A percentile compares a stretch with the other conserved stretches of the same genome.
Evolutionary conservation across 768 basidiomycete genomes (phyloP).

Genomic region (Amanita polypyramis): DNA sequence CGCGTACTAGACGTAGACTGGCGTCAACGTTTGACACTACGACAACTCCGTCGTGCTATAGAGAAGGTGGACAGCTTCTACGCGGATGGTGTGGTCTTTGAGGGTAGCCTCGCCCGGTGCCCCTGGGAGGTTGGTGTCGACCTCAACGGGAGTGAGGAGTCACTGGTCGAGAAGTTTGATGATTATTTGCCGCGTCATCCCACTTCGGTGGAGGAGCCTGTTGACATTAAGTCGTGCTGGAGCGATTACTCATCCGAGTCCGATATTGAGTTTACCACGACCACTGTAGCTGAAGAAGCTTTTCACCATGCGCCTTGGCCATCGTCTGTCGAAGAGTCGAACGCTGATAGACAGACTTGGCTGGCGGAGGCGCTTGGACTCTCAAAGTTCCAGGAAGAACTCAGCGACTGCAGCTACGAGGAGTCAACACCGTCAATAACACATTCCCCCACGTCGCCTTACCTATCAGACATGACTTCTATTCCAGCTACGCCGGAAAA

Average conservation of each 20-base stretch:
- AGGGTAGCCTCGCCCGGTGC: slow-evolving; percentile 68
- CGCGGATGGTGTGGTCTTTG: slow-evolving; percentile 61
- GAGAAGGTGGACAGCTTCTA: slow-evolving; percentile 52
- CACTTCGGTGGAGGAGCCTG: slow-evolving; percentile 21
- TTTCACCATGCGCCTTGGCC: slow-evolving; percentile 29
- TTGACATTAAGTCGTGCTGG: slow-evolving; percentile 42
- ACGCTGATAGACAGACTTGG: slow-evolving; percentile 41
- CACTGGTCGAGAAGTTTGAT: slow-evolving; percentile 34
- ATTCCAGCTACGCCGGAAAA: slow-evolving; percentile 50
- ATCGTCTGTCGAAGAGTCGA: slow-evolving; percentile 30
- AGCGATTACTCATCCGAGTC: slow-evolving; percentile 42
- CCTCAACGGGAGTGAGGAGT: slow-evolving; percentile 41
- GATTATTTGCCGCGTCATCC: slow-evolving; percentile 21
- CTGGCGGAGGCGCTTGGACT: slow-evolving; percentile 41
- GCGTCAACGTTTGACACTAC: slow-evolving; percentile 31
- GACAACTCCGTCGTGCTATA: slow-evolving; percentile 44
- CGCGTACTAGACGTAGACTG: slow-evolving; percentile 62
- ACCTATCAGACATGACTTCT: slow-evolving; percentile 33
- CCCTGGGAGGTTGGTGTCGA: slow-evolving; percentile 68
- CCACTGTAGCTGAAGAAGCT: slow-evolving; percentile 18
- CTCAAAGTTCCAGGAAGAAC: slow-evolving; percentile 24
- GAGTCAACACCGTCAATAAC: slow-evolving; percentile 42
- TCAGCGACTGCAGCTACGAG: slow-evolving; percentile 31
- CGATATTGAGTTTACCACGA: slow-evolving; percentile 34
- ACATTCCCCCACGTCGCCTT: slow-evolving; percentile 35